Evolutionary conservation across 2,329 filamentous ascomycete genomes (phyloP).

Genomic region (Aspergillus sp.): DNA sequence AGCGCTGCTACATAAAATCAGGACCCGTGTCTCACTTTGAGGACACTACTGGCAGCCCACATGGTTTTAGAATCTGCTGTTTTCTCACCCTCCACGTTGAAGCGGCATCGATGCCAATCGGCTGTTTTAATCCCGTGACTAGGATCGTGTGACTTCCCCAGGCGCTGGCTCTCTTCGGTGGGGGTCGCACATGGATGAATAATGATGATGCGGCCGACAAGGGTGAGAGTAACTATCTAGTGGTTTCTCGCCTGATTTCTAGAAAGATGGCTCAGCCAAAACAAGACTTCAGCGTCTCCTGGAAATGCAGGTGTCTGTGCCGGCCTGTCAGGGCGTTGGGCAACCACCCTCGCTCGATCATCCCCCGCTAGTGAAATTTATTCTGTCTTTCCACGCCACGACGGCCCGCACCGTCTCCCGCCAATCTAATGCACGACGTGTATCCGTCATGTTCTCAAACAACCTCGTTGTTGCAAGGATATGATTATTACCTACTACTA

Average conservation of each 20-base stretch:
- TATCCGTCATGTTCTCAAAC: slow-evolving; percentile 21
- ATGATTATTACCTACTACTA: background rate
- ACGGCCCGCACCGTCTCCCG: slow-evolving; percentile 37
- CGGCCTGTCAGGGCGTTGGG: slow-evolving; percentile 27
- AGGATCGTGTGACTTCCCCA: slow-evolving; percentile 26
- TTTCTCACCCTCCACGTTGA: background rate
- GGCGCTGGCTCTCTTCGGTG: background rate
- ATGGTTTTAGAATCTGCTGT: background rate
- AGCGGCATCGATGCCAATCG: background rate
- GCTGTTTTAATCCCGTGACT: slow-evolving; percentile 20
- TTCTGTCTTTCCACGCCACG: slow-evolving; percentile 30
- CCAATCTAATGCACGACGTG: slow-evolving; percentile 36
- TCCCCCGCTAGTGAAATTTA: slow-evolving; percentile 25
- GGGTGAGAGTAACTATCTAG: background rate
- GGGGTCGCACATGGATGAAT: slow-evolving; percentile 1
- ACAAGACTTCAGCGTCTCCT: slow-evolving; percentile 19
- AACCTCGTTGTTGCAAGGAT: background rate
- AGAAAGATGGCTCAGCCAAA: slow-evolving; percentile 24
- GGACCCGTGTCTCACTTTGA: background rate
- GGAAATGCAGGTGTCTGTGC: slow-evolving; percentile 27
- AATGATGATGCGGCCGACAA: slow-evolving; percentile 11
- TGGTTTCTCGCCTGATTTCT: background rate
- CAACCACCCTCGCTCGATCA: slow-evolving; percentile 23
- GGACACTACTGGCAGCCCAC: background rate
- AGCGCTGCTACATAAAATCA: background rate